Evolutionary conservation across 106 monocot species (phyloP).

Genomic region (Dactylorhiza incarnata): DNA sequence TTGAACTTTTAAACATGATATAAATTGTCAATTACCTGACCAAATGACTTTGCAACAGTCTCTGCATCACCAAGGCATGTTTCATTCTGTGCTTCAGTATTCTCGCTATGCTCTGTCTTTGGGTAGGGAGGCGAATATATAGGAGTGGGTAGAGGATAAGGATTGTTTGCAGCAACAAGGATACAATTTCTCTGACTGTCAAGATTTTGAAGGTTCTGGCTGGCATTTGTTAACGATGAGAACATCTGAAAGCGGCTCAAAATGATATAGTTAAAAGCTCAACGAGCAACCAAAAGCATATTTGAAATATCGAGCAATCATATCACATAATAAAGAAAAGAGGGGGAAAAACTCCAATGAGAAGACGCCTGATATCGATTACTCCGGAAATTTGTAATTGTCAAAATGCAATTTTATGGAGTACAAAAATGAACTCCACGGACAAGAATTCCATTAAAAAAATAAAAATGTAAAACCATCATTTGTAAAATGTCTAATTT

Average conservation of each 20-base stretch:
- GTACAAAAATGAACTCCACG: neutral
- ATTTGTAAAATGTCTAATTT: neutral
- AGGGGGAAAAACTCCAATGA: neutral
- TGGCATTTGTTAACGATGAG: slow-evolving; percentile 18
- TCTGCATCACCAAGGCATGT: slow-evolving; percentile 84
- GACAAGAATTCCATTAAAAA: neutral
- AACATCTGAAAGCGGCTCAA: slow-evolving; percentile 45
- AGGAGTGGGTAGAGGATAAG: slow-evolving; percentile 79
- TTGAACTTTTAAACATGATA: neutral
- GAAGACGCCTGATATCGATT: neutral
- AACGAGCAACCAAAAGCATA: slow-evolving; percentile 4
- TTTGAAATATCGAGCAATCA: neutral
- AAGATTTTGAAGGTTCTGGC: slow-evolving; percentile 51
- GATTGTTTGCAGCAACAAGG: slow-evolving; percentile 91
- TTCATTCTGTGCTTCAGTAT: slow-evolving; percentile 31
- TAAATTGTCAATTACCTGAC: slow-evolving; percentile 41
- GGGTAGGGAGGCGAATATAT: slow-evolving; percentile 37
- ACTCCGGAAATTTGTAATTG: neutral
- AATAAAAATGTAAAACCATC: neutral
- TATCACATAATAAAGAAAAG: neutral
- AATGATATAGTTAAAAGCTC: slow-evolving; percentile 4
- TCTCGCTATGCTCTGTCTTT: slow-evolving; percentile 41
- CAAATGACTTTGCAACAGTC: slow-evolving; percentile 79
- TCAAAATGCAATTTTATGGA: neutral
- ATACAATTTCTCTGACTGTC: slow-evolving; percentile 84